Evolutionary conservation across 23 red algal genomes (phyloP).

Genomic region (Gracilaria gracilis): DNA sequence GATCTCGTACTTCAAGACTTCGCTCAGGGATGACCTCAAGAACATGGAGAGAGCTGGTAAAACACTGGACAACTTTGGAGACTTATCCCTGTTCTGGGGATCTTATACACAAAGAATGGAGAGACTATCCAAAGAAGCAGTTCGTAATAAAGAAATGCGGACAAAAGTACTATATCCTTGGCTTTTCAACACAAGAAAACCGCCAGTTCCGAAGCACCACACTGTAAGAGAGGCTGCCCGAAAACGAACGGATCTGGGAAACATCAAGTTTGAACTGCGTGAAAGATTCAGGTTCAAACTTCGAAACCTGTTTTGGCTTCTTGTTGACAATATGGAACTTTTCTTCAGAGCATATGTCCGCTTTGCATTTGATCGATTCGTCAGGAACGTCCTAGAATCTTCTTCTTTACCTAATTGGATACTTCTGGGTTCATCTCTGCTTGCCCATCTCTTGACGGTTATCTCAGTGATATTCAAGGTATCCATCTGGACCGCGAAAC

Average conservation of each 20-base stretch:
- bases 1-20: neutral
- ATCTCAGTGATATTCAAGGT: neutral
- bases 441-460: neutral
- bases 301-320: neutral
- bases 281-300: neutral
- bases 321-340: neutral
- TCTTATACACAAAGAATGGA: neutral
- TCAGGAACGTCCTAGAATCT: neutral
- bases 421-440: neutral
- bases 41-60: neutral
- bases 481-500: neutral
- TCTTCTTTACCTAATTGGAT: neutral
- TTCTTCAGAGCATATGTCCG: neutral
- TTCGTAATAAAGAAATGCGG: neutral
- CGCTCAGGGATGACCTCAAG: neutral
- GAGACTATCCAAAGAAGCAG: neutral
- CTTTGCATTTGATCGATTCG: neutral
- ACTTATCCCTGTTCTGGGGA: neutral
- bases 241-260: neutral
- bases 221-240: neutral
- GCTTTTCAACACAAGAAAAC: neutral
- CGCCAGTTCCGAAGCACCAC: neutral
- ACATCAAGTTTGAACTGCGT: neutral
- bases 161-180: neutral
- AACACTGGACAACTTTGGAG: neutral